A percentile compares a stretch with the other conserved stretches of the same genome.
Conservation (phyloP, 257 asterid species). For the Jacaranda copaia region DNA sequence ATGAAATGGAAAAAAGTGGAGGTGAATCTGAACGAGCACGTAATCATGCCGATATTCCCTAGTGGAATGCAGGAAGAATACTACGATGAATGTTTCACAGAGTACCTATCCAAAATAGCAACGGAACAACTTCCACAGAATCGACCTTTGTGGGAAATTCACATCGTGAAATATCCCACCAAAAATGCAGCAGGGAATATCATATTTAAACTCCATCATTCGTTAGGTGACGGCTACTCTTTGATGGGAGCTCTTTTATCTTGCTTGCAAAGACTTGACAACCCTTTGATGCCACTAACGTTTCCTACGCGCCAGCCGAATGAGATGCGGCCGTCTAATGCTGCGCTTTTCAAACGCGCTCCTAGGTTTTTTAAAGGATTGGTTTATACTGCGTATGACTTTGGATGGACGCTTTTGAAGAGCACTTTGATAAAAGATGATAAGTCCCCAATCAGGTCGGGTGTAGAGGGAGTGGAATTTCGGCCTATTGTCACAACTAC, state of each 20-base stretch:
- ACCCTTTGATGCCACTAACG: slow-evolving; percentile 52
- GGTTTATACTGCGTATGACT: slow-evolving; percentile 43
- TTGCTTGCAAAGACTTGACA: slow-evolving; percentile 52
- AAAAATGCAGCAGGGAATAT: slow-evolving; percentile 39
- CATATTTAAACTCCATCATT: slow-evolving; percentile 60
- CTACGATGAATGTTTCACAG: slow-evolving; percentile 51
- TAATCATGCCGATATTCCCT: slow-evolving; percentile 43
- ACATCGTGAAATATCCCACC: slow-evolving; percentile 57
- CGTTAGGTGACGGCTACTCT: slow-evolving; percentile 65
- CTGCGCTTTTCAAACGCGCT: neutral
- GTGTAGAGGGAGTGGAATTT: slow-evolving; percentile 41
- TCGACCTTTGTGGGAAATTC: slow-evolving; percentile 61
- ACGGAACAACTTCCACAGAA: slow-evolving; percentile 40
- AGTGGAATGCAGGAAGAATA: slow-evolving; percentile 39
- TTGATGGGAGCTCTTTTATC: slow-evolving; percentile 67
- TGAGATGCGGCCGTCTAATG: neutral
- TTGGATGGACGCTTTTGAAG: slow-evolving; percentile 49
- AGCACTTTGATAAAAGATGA: slow-evolving; percentile 49
- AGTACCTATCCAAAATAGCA: slow-evolving; percentile 47
- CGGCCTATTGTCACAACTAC: slow-evolving; percentile 47
- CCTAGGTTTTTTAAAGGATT: slow-evolving; percentile 36
- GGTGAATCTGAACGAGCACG: slow-evolving; percentile 50
- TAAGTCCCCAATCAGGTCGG: slow-evolving; percentile 56
- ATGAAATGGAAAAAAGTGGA: slow-evolving; percentile 60
- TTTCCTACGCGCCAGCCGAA: slow-evolving; percentile 41